phyloP scores from a whole-genome alignment of 2,329 filamentous ascomycete species.

The Aschersonia sp. region DNA sequence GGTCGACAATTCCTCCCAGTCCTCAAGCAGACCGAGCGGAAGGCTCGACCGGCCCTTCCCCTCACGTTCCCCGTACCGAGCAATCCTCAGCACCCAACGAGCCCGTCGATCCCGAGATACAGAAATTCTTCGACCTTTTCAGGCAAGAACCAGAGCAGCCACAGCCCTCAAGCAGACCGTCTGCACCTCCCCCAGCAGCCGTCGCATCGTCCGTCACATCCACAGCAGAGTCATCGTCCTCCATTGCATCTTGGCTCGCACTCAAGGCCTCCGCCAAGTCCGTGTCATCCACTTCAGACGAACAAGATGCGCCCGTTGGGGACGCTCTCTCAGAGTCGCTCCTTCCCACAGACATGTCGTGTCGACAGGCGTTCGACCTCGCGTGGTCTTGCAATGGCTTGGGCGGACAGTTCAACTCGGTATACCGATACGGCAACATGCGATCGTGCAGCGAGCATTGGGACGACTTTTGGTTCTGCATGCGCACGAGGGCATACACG shows the following conservation, averaged over 20 bases:
- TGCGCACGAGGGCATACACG: constrained; percentile 58
- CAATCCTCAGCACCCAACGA: constrained; percentile 12
- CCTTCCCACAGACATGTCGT: constrained; percentile 74
- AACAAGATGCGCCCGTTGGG: constrained; percentile 12
- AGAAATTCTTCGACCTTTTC: constrained; percentile 37
- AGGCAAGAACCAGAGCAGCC: constrained; percentile 13
- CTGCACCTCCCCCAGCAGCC: constrained; percentile 6
- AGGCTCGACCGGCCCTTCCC: no score
- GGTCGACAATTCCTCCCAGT: constrained; percentile 26
- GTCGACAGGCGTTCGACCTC: constrained; percentile 77
- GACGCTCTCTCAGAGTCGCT: constrained; percentile 48
- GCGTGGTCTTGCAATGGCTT: constrained; percentile 90
- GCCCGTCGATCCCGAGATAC: constrained; percentile 33
- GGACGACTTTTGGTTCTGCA: constrained; percentile 96
- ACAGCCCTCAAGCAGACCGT: constrained; percentile 8
- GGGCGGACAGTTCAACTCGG: constrained; percentile 78
- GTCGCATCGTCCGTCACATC: constrained; percentile 10
- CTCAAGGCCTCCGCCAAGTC: constrained; percentile 15
- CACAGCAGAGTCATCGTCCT: constrained; percentile 14
- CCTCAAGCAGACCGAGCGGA: no score
- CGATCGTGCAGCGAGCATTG: constrained; percentile 71
- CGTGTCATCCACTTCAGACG: constrained; percentile 4
- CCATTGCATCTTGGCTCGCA: constrained; percentile 19
- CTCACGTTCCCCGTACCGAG: constrained; percentile 3
- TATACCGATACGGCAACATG: constrained; percentile 75